A percentile compares a stretch with the other conserved stretches of the same genome.
Evolutionary conservation across 352 stramenopile genomes (phyloP).

Genomic region (Aphanomyces astaci): DNA sequence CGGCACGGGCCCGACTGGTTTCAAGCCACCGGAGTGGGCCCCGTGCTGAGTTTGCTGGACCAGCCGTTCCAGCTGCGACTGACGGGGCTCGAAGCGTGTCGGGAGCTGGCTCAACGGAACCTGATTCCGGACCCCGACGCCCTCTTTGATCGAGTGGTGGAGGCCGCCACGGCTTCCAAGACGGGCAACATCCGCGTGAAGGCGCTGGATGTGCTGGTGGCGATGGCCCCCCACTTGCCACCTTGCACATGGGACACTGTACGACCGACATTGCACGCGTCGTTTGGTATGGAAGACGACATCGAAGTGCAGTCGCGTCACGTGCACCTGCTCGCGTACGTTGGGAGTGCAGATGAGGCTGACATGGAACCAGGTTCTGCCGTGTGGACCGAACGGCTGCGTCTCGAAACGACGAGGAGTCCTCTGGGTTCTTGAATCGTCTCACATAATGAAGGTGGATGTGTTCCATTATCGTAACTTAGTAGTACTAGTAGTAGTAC

Average conservation of each 20-base stretch:
- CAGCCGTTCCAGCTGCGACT: constrained; percentile 12
- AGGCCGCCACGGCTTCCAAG: background rate
- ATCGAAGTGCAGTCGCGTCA: background rate
- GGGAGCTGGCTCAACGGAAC: background rate
- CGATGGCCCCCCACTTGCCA: background rate
- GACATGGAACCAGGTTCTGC: no score
- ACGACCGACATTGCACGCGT: background rate
- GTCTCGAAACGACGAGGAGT: no score
- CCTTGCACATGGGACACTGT: background rate
- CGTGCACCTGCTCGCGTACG: background rate
- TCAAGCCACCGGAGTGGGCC: constrained; percentile 29
- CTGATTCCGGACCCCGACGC: background rate
- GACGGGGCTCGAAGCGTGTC: background rate
- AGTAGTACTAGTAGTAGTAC: no score
- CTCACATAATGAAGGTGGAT: no score
- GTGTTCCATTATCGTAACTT: no score
- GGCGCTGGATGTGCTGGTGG: background rate
- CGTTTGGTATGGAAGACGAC: background rate
- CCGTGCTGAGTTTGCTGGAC: constrained; percentile 1
- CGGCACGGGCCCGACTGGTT: constrained; percentile 76
- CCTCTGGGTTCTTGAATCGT: no score
- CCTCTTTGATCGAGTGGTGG: background rate
- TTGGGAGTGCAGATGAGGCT: background rate
- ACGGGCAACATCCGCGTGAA: constrained; percentile 14
- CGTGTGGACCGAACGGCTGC: no score